phyloP scores from a whole-genome alignment of 2,329 filamentous ascomycete species.

The Colletotrichum tropicicola region DNA sequence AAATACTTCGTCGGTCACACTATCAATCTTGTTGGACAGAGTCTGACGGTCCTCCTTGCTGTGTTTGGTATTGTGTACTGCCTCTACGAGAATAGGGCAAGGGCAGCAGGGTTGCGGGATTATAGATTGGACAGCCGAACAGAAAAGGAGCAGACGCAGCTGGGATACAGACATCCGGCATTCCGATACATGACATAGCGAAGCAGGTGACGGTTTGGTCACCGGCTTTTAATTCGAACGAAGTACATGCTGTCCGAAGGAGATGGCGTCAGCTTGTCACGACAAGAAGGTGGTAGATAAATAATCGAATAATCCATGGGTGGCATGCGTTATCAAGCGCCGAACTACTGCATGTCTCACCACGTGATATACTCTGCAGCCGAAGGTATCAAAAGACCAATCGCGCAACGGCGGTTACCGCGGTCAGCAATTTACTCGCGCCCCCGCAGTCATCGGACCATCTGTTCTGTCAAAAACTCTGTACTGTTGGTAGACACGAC shows the following conservation, averaged over 20 bases:
- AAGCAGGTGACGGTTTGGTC: not conserved
- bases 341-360: too few species aligned
- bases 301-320: too few species aligned
- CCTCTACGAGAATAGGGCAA: slow-evolving; percentile 60
- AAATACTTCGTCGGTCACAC: slow-evolving; percentile 59
- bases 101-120: slow-evolving; percentile 42
- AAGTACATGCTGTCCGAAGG: too few species aligned
- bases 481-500: not conserved
- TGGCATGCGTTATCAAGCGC: too few species aligned
- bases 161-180: slow-evolving; percentile 63
- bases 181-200: slow-evolving; percentile 62
- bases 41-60: slow-evolving; percentile 52
- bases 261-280: too few species aligned
- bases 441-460: not conserved
- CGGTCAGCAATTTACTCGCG: too few species aligned
- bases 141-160: slow-evolving; percentile 53
- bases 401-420: too few species aligned
- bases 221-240: not conserved
- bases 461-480: not conserved
- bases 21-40: slow-evolving; percentile 64
- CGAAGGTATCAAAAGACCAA: too few species aligned
- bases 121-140: slow-evolving; percentile 57
- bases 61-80: slow-evolving; percentile 61
- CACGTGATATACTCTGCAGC: too few species aligned
- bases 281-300: too few species aligned